Evolutionary conservation across 352 stramenopile species (phyloP), one percentile per base, ranked within the genome.

Genomic region (Globisporangium apiculatum): DNA sequence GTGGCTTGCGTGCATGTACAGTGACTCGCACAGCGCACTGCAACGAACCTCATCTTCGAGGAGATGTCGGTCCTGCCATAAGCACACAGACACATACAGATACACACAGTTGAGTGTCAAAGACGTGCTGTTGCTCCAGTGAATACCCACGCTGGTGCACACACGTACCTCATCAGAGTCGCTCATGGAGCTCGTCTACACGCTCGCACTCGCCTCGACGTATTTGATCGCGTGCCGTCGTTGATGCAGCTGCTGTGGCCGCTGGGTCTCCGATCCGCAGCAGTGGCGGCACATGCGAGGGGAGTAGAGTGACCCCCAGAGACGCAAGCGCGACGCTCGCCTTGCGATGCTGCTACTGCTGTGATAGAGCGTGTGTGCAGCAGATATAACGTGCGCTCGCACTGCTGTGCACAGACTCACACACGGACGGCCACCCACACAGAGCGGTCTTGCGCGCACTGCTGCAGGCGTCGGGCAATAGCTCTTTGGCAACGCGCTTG

Each of bases 81-180:
- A 53, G 35, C 51, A 50, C 12, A 7, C 42, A 43, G 18, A 15
- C 7, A 37, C 31, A 24, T 24, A 24, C 18, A 24, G 18, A 24
- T 24, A 14, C 7, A 48, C 11, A 40, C 4, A 14, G 14, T 12
- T 12, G 10, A 9, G 14, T 7, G 5, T 41, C 35, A 47, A 7
- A 12, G 7, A 38, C 43, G 11, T 38, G 14, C n/a, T 14, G 18
- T 35, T 37, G 24, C 24, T 31, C 24, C 24, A 31, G 24, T 31
- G 24, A 3, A 31, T n/a, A 41, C 14, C 3, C 8, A 51, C 14
- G 12, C 7, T 4, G 9, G 50, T 14, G 24, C 38, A 61, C 1
- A 38, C 6, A 14, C 42, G 40, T 31, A 69, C 66, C 68, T 83
- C 73, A n/a, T 85, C 74, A 48, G 70, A 86, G 55, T 87, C 74